phyloP scores from a whole-genome alignment of 2,329 filamentous ascomycete species.

The Dactylellina cionopaga region DNA sequence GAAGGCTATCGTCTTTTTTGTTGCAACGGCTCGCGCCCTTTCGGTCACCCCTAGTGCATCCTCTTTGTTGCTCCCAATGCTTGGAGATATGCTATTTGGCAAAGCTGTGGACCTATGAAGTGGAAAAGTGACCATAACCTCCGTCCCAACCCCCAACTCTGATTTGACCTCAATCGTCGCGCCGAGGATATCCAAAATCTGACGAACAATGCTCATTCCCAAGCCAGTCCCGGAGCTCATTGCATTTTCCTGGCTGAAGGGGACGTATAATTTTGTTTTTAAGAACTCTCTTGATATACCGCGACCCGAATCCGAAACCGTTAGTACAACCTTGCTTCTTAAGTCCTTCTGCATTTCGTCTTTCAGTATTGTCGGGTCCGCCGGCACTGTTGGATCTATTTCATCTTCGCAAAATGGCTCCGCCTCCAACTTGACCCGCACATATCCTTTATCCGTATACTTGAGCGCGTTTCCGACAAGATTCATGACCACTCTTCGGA shows the following conservation, averaged over 20 bases:
- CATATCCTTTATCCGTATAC: constrained; percentile 68
- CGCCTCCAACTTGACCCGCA: constrained; percentile 62
- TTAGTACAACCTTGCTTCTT: constrained; percentile 61
- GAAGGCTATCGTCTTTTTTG: constrained; percentile 20
- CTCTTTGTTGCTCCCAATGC: background rate
- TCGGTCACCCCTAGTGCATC: constrained; percentile 12
- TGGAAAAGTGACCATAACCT: constrained; percentile 65
- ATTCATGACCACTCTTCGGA: constrained; percentile 71
- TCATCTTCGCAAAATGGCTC: constrained; percentile 49
- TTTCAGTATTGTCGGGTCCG: too few relatives aligned
- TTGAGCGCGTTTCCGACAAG: constrained; percentile 72
- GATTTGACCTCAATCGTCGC: constrained; percentile 70
- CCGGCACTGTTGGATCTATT: background rate
- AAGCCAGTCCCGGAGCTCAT: constrained; percentile 72
- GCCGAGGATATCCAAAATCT: constrained; percentile 70
- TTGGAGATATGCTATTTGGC: background rate
- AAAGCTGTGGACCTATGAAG: constrained; percentile 55
- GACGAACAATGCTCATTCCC: constrained; percentile 72
- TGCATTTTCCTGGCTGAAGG: constrained; percentile 72
- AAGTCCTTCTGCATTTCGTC: too few relatives aligned
- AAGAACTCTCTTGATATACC: constrained; percentile 74
- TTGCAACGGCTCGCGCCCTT: constrained; percentile 12
- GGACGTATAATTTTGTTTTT: constrained; percentile 69
- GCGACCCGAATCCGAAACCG: constrained; percentile 71
- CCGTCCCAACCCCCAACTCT: constrained; percentile 67